A percentile compares a stretch with the other conserved stretches of the same genome.
Conservation (phyloP, 148 eudicot genomes). For the Pouteria glomerata region DNA sequence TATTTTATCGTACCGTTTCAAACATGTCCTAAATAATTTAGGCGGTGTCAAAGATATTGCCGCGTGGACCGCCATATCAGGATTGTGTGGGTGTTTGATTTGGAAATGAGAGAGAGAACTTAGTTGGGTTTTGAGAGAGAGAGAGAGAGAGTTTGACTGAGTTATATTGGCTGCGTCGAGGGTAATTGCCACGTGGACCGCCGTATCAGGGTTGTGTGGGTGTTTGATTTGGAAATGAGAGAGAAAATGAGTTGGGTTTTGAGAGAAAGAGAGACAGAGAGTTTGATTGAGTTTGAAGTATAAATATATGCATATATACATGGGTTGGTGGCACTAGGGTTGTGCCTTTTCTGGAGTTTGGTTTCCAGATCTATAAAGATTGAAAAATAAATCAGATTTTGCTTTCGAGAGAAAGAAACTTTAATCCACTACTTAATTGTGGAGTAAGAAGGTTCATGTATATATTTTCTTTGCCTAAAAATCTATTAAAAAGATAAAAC, state of each 20-base stretch:
- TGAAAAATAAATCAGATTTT: neutral
- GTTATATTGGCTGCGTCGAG: neutral
- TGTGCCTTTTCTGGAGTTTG: neutral
- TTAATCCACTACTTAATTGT: too few relatives aligned
- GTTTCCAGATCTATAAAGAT: neutral
- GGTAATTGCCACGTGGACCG: neutral
- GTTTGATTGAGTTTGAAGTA: neutral
- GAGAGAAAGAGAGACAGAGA: neutral
- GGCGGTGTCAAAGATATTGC: too few relatives aligned
- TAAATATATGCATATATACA: too few relatives aligned
- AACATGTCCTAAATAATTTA: too few relatives aligned
- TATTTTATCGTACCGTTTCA: too few relatives aligned
- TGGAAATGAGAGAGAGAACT: neutral
- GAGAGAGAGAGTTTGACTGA: too few relatives aligned
- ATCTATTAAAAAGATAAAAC: neutral
- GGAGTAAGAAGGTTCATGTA: too few relatives aligned
- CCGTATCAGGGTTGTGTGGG: neutral
- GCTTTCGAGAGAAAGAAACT: neutral
- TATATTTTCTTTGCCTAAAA: neutral
- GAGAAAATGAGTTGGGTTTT: neutral
- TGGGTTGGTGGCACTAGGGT: neutral
- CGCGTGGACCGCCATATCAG: too few relatives aligned
- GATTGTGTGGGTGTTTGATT: too few relatives aligned
- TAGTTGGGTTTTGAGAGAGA: too few relatives aligned
- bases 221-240: neutral